These are phyloP conservation scores for Phaeosphaeria sp. DNA, from an alignment of 2,329 filamentous ascomycete genomes.

Conservation along the genomic window DNA sequence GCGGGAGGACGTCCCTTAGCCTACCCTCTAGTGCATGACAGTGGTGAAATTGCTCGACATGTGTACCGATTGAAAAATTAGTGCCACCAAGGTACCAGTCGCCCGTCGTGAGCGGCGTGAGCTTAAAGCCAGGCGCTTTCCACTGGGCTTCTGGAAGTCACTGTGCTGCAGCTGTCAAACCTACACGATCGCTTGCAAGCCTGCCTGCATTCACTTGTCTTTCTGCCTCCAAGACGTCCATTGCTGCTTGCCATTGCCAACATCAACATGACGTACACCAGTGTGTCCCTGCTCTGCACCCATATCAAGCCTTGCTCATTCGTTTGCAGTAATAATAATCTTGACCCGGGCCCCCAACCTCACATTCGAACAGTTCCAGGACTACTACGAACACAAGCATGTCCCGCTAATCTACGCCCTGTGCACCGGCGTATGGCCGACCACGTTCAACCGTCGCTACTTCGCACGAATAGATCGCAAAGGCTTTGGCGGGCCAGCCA, in stretches of 20 bases:
- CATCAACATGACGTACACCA: conserved; percentile 30
- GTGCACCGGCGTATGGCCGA: conserved; percentile 25
- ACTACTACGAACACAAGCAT: conserved; percentile 37
- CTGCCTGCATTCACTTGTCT: neutral
- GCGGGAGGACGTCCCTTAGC: conserved; percentile 11
- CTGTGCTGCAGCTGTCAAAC: conserved; percentile 13
- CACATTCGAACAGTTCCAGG: conserved; percentile 32
- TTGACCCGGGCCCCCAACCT: conserved; percentile 30
- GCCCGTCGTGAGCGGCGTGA: neutral
- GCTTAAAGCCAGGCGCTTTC: conserved; percentile 17
- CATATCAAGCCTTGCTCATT: neutral
- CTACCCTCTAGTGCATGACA: conserved; percentile 12
- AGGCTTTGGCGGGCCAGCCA: conserved; percentile 35
- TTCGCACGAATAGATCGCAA: conserved; percentile 32
- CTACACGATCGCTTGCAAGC: conserved; percentile 1
- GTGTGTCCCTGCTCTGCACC: neutral
- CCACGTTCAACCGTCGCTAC: conserved; percentile 32
- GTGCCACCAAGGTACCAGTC: neutral
- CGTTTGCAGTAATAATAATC: conserved; percentile 25
- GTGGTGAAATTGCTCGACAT: conserved; percentile 7
- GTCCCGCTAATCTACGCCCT: conserved; percentile 33
- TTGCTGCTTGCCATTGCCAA: neutral
- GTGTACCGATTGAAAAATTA: neutral
- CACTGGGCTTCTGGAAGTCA: conserved; percentile 16
- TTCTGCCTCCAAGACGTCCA: neutral